A percentile compares a stretch with the other conserved stretches of the same genome.
Evolutionary conservation across 208 protist genomes (phyloP).

Genomic region (Vickermania ingenoplastis): DNA sequence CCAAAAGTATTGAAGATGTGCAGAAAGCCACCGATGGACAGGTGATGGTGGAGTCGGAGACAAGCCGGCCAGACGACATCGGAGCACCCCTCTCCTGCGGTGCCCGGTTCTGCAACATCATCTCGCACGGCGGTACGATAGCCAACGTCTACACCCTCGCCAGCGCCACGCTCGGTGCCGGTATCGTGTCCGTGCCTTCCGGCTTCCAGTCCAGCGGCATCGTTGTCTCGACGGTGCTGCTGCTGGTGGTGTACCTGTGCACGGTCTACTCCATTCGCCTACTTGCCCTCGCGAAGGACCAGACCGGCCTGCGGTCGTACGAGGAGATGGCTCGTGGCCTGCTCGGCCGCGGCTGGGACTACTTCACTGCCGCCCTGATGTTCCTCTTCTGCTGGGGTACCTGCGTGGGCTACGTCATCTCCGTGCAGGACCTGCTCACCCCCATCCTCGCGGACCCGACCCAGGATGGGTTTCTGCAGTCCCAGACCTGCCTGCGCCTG

Average conservation of each 20-base stretch:
- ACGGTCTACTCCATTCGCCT: slow-evolving; percentile 13
- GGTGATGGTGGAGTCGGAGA: too few relatives aligned
- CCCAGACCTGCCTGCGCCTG: slow-evolving; percentile 20
- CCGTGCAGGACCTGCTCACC: slow-evolving; percentile 30
- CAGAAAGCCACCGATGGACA: too few relatives aligned
- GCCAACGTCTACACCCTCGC: slow-evolving; percentile 3
- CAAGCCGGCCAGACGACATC: too few relatives aligned
- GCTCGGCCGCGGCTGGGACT: slow-evolving; percentile 22
- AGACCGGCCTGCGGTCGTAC: slow-evolving; percentile 4
- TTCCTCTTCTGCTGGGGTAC: slow-evolving; percentile 27
- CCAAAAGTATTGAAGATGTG: too few relatives aligned
- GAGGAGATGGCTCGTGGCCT: slow-evolving; percentile 8
- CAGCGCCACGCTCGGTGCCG: slow-evolving; percentile 4
- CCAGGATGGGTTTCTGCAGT: slow-evolving; percentile 11
- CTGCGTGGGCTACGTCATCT: slow-evolving; percentile 46
- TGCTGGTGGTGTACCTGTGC: slow-evolving; percentile 4
- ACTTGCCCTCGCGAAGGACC: slow-evolving; percentile 7
- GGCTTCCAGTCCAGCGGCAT: slow-evolving; percentile 11
- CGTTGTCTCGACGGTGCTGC: slow-evolving; percentile 4
- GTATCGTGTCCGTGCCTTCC: slow-evolving; percentile 12
- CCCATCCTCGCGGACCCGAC: slow-evolving; percentile 19
- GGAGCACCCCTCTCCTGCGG: too few relatives aligned
- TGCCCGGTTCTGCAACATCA: not conserved
- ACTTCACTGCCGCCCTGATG: slow-evolving; percentile 20
- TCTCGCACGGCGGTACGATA: slow-evolving; percentile 3